Conservation (phyloP, 2,329 filamentous ascomycete genomes). For the Aspergillus persii region DNA sequence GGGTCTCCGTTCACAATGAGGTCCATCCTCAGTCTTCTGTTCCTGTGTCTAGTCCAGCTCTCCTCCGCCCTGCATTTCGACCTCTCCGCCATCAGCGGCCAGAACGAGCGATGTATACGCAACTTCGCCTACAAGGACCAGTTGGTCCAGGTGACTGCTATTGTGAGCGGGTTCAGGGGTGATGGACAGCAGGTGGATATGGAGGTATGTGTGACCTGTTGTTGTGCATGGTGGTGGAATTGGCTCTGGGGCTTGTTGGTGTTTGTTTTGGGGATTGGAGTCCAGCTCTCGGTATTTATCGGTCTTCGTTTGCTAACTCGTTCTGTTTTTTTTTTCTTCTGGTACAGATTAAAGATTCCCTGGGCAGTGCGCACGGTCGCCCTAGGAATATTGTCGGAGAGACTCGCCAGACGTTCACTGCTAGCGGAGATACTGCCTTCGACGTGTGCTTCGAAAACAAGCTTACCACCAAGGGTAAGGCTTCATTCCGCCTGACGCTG, state of each 20-base stretch:
- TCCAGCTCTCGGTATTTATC: not conserved
- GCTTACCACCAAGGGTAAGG: constrained; percentile 65
- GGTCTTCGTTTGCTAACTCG: too few species aligned
- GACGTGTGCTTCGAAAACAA: constrained; percentile 96
- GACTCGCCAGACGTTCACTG: constrained; percentile 89
- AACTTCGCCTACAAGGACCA: constrained; percentile 94
- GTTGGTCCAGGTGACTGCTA: constrained; percentile 91
- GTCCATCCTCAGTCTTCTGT: constrained; percentile 31
- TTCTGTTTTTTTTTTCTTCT: not conserved
- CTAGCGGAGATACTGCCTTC: constrained; percentile 85
- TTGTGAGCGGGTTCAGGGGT: constrained; percentile 76
- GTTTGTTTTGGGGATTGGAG: not conserved
- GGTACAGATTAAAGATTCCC: constrained; percentile 81
- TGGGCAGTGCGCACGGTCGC: constrained; percentile 92
- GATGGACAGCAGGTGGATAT: constrained; percentile 95
- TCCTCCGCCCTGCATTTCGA: constrained; percentile 86
- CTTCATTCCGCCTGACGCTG: not conserved
- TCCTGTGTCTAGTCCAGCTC: constrained; percentile 37
- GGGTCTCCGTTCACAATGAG: constrained; percentile 30
- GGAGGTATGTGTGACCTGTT: constrained; percentile 59
- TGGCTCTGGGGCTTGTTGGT: not conserved
- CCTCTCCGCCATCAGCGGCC: constrained; percentile 65
- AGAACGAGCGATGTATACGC: constrained; percentile 83
- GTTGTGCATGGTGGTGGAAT: not conserved
- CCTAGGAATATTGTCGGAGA: constrained; percentile 91